These are phyloP conservation scores for Acidomyces sp. DNA, from an alignment of 495 filamentous ascomycete genomes.

Conservation along the genomic window DNA sequence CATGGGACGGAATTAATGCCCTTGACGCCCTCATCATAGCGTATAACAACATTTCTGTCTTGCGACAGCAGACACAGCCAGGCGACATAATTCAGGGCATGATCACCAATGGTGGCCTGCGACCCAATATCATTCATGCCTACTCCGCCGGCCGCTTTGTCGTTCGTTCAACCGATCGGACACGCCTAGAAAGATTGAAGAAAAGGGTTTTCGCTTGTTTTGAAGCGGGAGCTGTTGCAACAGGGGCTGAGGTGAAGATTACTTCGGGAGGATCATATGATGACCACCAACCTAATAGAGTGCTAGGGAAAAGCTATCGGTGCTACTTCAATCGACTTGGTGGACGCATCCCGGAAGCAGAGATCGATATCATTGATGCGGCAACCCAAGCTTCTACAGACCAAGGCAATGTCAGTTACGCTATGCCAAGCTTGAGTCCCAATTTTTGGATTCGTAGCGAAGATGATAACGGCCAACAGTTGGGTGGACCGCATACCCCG, in stretches of 20 bases:
- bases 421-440: constrained; percentile 47
- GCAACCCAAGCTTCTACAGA: constrained; percentile 33
- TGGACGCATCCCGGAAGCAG: constrained; percentile 34
- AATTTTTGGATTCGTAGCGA: constrained; percentile 41
- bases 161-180: constrained; percentile 7
- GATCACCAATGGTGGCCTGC: constrained; percentile 46
- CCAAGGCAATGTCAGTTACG: constrained; percentile 52
- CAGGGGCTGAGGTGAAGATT: constrained; percentile 42
- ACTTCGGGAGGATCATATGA: constrained; percentile 37
- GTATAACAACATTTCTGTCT: constrained; percentile 48
- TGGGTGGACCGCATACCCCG: constrained; percentile 38
- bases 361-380: constrained; percentile 37
- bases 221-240: constrained; percentile 46
- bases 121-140: constrained; percentile 50
- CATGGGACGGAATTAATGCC: constrained; percentile 52
- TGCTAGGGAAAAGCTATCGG: constrained; percentile 29
- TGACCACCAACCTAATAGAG: constrained; percentile 48
- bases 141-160: constrained; percentile 29
- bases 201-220: constrained; percentile 45
- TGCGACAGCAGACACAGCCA: constrained; percentile 52
- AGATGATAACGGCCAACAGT: constrained; percentile 11
- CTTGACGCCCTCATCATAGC: constrained; percentile 48
- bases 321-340: constrained; percentile 21
- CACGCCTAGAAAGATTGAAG: constrained; percentile 31
- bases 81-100: constrained; percentile 46